These are phyloP conservation scores for Apophysomyces variabilis DNA, from an alignment of 371 early-diverging fungal genomes.

Conservation along the genomic window DNA sequence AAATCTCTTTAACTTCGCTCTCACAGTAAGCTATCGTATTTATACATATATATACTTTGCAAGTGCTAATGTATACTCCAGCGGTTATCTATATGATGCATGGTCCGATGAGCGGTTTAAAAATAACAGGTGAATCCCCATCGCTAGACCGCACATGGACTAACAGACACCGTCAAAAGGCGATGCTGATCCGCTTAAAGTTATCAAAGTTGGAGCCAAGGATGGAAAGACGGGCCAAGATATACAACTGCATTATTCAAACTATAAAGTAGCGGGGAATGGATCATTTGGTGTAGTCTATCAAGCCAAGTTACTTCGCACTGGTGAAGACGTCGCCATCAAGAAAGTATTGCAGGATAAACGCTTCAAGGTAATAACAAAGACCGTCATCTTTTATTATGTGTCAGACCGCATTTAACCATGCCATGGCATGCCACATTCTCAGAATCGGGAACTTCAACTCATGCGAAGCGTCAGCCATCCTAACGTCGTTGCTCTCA, in stretches of 20 bases:
- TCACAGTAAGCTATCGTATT: neutral
- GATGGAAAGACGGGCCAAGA: conserved; percentile 85
- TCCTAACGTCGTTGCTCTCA: conserved; percentile 82
- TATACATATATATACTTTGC: too few species aligned
- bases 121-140: conserved; percentile 24
- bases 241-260: conserved; percentile 84
- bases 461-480: conserved; percentile 88
- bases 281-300: conserved; percentile 97
- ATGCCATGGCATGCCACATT: neutral
- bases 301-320: conserved; percentile 84
- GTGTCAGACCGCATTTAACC: neutral
- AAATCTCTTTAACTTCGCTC: neutral
- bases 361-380: conserved; percentile 83
- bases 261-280: conserved; percentile 90
- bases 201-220: conserved; percentile 66
- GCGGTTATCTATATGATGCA: conserved; percentile 17
- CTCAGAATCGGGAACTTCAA: conserved; percentile 88
- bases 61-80: too few species aligned
- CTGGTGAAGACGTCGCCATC: conserved; percentile 87
- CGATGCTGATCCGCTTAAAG: conserved; percentile 57
- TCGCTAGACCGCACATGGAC: conserved; percentile 1
- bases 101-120: conserved; percentile 38
- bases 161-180: conserved; percentile 25
- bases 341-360: conserved; percentile 97
- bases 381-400: conserved; percentile 9